Evolutionary conservation across 2,329 filamentous ascomycete species (phyloP), one percentile per base, ranked within the genome.

Genomic region (Neoascochyta sp.): DNA sequence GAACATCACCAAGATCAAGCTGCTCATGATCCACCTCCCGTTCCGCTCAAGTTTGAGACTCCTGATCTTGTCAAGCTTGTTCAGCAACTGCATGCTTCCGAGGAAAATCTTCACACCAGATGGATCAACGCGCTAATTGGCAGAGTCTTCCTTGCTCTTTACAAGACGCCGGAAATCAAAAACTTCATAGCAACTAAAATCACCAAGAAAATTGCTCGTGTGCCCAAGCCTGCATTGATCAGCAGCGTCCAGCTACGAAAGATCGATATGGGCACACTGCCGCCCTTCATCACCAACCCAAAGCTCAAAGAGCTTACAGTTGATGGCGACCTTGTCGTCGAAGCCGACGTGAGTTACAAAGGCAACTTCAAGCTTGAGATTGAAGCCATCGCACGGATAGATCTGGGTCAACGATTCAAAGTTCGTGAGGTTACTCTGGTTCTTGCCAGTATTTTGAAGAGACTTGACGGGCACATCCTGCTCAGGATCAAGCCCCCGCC

Each of bases 101-200:
- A 95, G 55, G 87, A 96, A 47, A 86, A 94, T 39, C 60, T 90
- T 36, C 86, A 95, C 55, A 93, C 84, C 7, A 77, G 90, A 34
- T 96, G 92, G 86, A 74, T 98, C 44, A 96, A 98, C 65, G 92
- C 88, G 3, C 67, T 98, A 29, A 70, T 96, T 14, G 90, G 92
- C 10, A 78, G 92, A 32, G 62, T 96, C 14, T 98, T 98, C 50
- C 72, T 98, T 9, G 86, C 83, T 9, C 56, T 96, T 15, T 90
- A 96, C 66, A 85, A 83, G 54, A 96, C 90, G 0, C 72, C 79
- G 7, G 81, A 93, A 38, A 65, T 95, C 10, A 85, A 94, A 56
- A 75, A 81, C 24, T 78, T 86, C 34, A 78, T 98, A 29, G 76
- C 82, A 37, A 78, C 79, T 36, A 95, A 95, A 65, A 83, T 98